Base-by-base conservation (phyloP, 2,329 filamentous ascomycete species). In the Thielaviopsis euricoi region DNA sequence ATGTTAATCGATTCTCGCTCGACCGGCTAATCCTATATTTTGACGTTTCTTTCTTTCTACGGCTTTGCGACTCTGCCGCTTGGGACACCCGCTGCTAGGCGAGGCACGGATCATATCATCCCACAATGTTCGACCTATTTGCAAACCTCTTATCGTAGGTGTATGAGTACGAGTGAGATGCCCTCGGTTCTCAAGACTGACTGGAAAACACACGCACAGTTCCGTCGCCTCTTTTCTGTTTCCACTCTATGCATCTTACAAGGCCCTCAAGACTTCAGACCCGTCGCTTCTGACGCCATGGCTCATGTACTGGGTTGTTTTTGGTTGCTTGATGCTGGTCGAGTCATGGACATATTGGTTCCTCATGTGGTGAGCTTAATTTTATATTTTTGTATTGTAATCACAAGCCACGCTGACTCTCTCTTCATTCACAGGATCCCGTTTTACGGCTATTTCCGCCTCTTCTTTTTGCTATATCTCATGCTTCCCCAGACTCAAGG, bases 251-350 rank as follows among this genome's bases (percentile, higher is more conserved):
- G 90, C 91, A 64, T 95, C 91, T 63, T 97, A 96, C 79, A 97
- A 97, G 76, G 91, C 93, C 53, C 85, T 98, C 67, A 91, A 93
- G 73, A 90, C 89, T 17, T 86, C 86, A 56, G 88, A 96, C 70
- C 89, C 90, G 1, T 85, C 88, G 43, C 83, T 94, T 68, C 79
- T 96, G 61, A 88, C 88, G 62, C 91, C 91, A 83, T 98, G 93
- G 93, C 81, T 97, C 64, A 97, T 97, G 86, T 98, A 97, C 79
- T 98, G 91, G 86, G 89, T 95, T 61, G 89, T 95, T 23, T 80
- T 96, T 63, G 87, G 87, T 61, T 85, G 87, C 69, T 81, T 84
- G 65, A 77, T 90, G 58, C 80, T 93, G 61, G 81, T 83, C 71
- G 93, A 97, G 73, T 90, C 86, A 52, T 95, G 89, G 81, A 83